Conservation (phyloP, 805 yeast species). For the Candida xiaguanensis region DNA sequence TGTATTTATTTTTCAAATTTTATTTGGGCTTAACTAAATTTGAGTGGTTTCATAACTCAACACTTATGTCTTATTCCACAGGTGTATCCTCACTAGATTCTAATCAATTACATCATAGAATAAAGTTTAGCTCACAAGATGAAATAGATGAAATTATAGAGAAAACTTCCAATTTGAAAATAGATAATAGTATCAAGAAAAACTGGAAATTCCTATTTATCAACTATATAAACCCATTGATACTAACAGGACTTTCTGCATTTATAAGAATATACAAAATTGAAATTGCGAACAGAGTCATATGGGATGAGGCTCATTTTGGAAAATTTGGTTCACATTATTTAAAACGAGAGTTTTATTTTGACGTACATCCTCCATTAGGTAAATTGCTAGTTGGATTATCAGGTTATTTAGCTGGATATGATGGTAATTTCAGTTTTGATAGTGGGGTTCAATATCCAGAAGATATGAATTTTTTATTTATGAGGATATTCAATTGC, state of each 20-base stretch:
- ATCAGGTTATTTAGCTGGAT: constrained; percentile 82
- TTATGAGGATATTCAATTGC: constrained; percentile 88
- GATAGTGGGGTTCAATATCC: constrained; percentile 81
- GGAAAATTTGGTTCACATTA: constrained; percentile 95
- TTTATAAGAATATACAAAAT: constrained; percentile 69
- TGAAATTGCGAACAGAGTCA: constrained; percentile 69
- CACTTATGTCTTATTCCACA: constrained; percentile 6
- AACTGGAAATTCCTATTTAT: constrained; percentile 8
- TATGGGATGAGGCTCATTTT: constrained; percentile 98
- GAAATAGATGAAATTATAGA: constrained; percentile 20
- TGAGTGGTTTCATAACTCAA: not conserved
- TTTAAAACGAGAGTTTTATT: constrained; percentile 82
- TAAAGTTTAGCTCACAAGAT: not conserved
- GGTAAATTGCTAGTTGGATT: constrained; percentile 92
- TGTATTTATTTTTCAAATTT: no score
- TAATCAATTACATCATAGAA: constrained; percentile 2
- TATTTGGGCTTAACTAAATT: no score
- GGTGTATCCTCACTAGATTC: constrained; percentile 1
- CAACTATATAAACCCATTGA: constrained; percentile 23
- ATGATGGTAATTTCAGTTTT: constrained; percentile 85
- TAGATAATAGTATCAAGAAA: not conserved
- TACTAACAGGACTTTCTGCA: constrained; percentile 34
- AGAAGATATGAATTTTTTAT: constrained; percentile 68
- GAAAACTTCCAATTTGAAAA: constrained; percentile 19
- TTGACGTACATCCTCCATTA: constrained; percentile 96